A percentile compares a stretch with the other conserved stretches of the same genome.
phyloP scores from a whole-genome alignment of 2,329 filamentous ascomycete genomes.

The Cordyceps militaris region DNA sequence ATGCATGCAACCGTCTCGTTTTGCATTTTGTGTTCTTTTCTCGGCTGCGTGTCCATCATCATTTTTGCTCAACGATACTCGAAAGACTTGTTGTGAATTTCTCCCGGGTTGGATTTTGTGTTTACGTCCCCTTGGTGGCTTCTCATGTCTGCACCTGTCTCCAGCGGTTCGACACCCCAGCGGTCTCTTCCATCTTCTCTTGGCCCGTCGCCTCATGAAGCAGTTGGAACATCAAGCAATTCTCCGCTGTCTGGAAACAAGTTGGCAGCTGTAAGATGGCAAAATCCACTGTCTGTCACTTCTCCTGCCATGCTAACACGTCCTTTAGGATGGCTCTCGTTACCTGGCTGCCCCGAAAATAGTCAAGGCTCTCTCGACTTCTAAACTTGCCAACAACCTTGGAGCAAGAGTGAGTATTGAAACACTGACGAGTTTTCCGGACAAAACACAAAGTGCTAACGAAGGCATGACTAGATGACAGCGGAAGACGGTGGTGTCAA shows the following conservation, averaged over 20 bases:
- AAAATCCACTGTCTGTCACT: neutral
- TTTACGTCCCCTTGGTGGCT: slow-evolving; percentile 10
- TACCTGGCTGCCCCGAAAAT: slow-evolving; percentile 32
- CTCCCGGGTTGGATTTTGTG: slow-evolving; percentile 11
- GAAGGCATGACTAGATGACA: slow-evolving; percentile 13
- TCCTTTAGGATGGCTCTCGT: slow-evolving; percentile 18
- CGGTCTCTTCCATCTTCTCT: slow-evolving; percentile 13
- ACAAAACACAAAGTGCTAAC: neutral
- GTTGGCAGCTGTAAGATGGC: neutral
- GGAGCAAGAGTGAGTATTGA: slow-evolving; percentile 40
- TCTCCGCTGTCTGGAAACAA: neutral
- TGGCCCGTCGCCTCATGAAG: slow-evolving; percentile 2
- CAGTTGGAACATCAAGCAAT: neutral
- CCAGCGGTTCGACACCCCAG: slow-evolving; percentile 23
- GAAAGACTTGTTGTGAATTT: neutral
- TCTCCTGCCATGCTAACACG: slow-evolving; percentile 17
- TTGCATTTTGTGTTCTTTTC: slow-evolving; percentile 21
- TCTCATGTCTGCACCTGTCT: slow-evolving; percentile 26
- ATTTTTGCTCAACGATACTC: slow-evolving; percentile 13
- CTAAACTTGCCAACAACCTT: slow-evolving; percentile 49
- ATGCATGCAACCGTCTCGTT: slow-evolving; percentile 15
- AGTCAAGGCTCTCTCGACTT: slow-evolving; percentile 42
- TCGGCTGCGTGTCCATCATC: slow-evolving; percentile 24
- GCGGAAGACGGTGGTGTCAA: slow-evolving; percentile 13
- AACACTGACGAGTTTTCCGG: neutral